These are phyloP conservation scores for Colletotrichum neosansevieriae DNA, from an alignment of 2,329 filamentous ascomycete species.

Conservation along the genomic window DNA sequence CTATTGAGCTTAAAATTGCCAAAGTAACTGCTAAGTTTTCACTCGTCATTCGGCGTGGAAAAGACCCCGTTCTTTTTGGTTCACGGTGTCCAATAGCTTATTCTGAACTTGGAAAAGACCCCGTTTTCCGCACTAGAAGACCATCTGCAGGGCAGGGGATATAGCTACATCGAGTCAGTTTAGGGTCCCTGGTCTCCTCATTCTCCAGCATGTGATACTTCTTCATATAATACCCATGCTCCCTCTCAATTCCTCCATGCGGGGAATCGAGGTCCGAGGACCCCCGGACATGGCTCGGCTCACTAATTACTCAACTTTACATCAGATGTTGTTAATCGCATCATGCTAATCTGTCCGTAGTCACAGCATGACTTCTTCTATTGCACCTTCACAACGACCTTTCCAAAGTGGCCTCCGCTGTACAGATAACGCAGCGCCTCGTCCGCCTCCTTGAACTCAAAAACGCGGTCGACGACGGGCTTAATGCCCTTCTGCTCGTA, in stretches of 20 bases:
- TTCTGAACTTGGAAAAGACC: no score
- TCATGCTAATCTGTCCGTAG: no score
- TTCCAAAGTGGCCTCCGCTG: conserved; percentile 68
- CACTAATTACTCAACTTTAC: neutral
- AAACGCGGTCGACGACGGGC: conserved; percentile 62
- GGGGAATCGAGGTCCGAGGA: conserved; percentile 23
- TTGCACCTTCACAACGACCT: conserved; percentile 62
- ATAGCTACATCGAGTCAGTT: conserved; percentile 20
- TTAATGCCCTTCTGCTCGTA: conserved; percentile 58
- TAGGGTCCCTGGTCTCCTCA: conserved; percentile 8
- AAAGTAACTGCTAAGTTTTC: no score
- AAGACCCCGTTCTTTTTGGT: no score
- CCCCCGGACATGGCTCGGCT: conserved; percentile 34
- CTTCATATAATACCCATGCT: neutral
- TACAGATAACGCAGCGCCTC: conserved; percentile 66
- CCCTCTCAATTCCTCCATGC: neutral
- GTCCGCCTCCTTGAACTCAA: conserved; percentile 58
- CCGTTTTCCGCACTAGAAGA: no score
- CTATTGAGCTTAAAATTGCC: no score
- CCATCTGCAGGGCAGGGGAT: no score
- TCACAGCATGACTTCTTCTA: conserved; percentile 35
- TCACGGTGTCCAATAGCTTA: no score
- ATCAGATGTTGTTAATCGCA: neutral
- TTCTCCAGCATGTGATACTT: no score
- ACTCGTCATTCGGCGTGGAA: no score